Evolutionary conservation across 768 basidiomycete genomes (phyloP), one percentile per base, ranked within the genome.

Genomic region (Termitomyces sp.): DNA sequence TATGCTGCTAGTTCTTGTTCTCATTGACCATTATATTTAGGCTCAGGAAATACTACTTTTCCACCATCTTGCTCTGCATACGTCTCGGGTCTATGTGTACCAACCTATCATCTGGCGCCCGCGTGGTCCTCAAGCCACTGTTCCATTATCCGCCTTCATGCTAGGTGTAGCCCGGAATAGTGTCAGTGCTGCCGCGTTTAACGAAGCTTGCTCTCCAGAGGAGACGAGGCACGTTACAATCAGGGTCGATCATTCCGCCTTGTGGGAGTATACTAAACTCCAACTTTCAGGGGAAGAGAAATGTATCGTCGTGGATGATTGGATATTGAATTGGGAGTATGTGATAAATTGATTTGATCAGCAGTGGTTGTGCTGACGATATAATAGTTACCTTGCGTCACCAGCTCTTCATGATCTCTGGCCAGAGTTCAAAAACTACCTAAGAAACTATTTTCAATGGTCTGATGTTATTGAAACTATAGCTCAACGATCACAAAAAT

Each of bases 31-130:
- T 47, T 5, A 39, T 23, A 16, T 18, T 13, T 56, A 80, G 76
- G 74, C 72, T 27, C 76, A 77, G 61, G 78, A 80, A 60, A 73
- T 78, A 39, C 62, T 78, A 9, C 49, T 78, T 25, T 77, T 70
- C 54, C 78, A 80, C 59, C 75, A 77, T 62, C 67, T 78, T 25
- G 76, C 77, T 29, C 56, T 76, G 20, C 63, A 67, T 29, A 68
- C 72, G 2, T 68, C 67, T 1, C 68, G 78, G 6, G 67, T 70
- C 7, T 78, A 78, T 57, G 72, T 73, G 7, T 78, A 76, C 56
- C 76, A 80, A 52, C 73, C 76, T 10, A 58, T 78, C 25, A 68
- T 78, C 40, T 78, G 77, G 76, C 69, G 75, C 22, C 72, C 75
- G 40, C 67, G 77, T 35, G 74, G 76, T 23, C 68, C 72, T 33